Base-by-base conservation (phyloP, 2,329 filamentous ascomycete genomes). In the Zalaria obscura region DNA sequence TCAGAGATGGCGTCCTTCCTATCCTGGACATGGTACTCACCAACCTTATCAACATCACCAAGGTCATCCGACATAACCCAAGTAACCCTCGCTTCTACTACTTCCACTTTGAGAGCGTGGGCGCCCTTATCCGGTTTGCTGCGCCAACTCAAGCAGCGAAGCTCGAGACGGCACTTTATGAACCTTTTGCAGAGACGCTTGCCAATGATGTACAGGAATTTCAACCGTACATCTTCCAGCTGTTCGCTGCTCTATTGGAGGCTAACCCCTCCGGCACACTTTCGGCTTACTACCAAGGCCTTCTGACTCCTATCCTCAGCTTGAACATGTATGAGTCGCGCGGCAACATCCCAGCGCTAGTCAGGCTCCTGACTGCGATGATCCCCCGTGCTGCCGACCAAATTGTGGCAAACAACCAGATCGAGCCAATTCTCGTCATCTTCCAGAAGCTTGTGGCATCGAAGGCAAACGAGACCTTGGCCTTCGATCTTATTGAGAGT, bases 11-110 rank as follows among this genome's bases (percentile, higher is more conserved):
- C 27, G 76, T 89, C 9, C 64, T 79, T 2, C 72, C 78, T 1
- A 78, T 91, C 38, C 71, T 81, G 4, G 85, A 94, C 51, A 75
- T 73, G 50, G 76, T 93, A n/a, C 67, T 96, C 40, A 74, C 76
- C 40, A 87, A 93, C 59, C 74, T 98, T 45, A 78, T 93, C 55
- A 80, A 75, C 46, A 95, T 98, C 53, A 94, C 88, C 38, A 82
- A 83, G 54, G 80, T 93, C 50, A 96, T 96, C 62, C 82, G 87
- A 56, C 76, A 82, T 52, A 98, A 98, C 61, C 91, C 91, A 0
- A 95, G 88, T 66, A 98, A 98, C 62, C 91, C 91, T 2, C 77
- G 86, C 8, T 98, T 98, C 66, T 95, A 95, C 65, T 98, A 98
- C 68, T 98, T 89, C 62, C 86, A 94, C 59, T 98, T 98, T 48